These are phyloP conservation scores for Phytophthora idaei DNA, from an alignment of 352 stramenopile species.

Conservation along the genomic window DNA sequence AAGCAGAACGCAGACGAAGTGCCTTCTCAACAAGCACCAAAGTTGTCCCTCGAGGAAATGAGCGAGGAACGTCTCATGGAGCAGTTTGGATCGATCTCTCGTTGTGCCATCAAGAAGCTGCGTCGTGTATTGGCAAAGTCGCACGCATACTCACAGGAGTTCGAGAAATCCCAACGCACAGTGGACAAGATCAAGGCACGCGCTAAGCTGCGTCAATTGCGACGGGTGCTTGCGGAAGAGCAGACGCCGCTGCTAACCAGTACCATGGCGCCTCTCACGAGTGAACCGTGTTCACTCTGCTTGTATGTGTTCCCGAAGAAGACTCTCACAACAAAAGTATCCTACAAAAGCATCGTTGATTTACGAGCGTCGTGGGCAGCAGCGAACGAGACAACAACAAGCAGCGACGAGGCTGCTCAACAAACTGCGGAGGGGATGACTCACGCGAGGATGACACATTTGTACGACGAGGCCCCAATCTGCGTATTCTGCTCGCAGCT, in stretches of 20 bases:
- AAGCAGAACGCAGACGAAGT: slow-evolving; percentile 16
- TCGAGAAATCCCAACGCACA: slow-evolving; percentile 53
- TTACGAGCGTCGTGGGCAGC: slow-evolving; percentile 48
- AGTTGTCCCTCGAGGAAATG: slow-evolving; percentile 60
- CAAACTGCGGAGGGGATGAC: slow-evolving; percentile 20
- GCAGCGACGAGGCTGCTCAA: slow-evolving; percentile 11
- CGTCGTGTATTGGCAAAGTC: slow-evolving; percentile 66
- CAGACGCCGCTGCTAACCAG: slow-evolving; percentile 55
- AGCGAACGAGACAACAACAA: neutral
- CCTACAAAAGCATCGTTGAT: slow-evolving; percentile 69
- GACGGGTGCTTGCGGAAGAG: slow-evolving; percentile 41
- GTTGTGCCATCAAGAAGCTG: slow-evolving; percentile 57
- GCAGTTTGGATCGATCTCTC: slow-evolving; percentile 59
- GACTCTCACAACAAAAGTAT: slow-evolving; percentile 61
- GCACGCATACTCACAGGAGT: slow-evolving; percentile 59
- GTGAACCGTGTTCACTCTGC: slow-evolving; percentile 62
- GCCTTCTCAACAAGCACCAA: slow-evolving; percentile 6
- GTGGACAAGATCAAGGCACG: slow-evolving; percentile 60
- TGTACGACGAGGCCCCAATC: slow-evolving; percentile 66
- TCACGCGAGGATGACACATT: slow-evolving; percentile 45
- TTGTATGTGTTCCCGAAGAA: slow-evolving; percentile 63
- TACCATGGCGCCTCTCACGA: slow-evolving; percentile 58
- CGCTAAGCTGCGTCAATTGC: slow-evolving; percentile 43
- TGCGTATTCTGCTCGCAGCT: slow-evolving; percentile 68
- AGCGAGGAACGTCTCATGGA: slow-evolving; percentile 53